Percentiles rank a stretch among this genome's conserved stretches.
These are phyloP conservation scores for Acacia confusa DNA, from an alignment of 306 rosid species.

Conservation along the genomic window DNA sequence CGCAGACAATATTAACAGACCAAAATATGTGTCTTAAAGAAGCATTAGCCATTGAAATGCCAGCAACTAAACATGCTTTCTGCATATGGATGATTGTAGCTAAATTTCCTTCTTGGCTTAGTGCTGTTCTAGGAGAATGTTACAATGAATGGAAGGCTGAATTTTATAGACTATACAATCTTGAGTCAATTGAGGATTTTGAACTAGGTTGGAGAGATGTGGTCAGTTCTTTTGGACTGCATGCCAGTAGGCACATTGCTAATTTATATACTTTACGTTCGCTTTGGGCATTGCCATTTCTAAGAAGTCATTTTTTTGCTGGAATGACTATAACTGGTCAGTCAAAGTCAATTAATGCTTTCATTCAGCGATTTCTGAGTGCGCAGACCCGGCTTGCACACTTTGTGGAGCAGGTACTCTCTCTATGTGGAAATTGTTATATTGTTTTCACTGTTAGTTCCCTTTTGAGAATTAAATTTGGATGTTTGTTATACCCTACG, in stretches of 20 bases:
- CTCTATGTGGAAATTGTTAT: slow-evolving; percentile 14
- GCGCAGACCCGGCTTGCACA: slow-evolving; percentile 94
- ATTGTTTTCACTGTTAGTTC: neutral
- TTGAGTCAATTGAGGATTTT: slow-evolving; percentile 85
- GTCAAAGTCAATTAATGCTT: slow-evolving; percentile 88
- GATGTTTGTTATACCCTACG: neutral
- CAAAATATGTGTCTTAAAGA: slow-evolving; percentile 90
- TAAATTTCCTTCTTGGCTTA: slow-evolving; percentile 97
- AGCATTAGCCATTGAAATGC: slow-evolving; percentile 76
- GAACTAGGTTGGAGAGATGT: slow-evolving; percentile 91
- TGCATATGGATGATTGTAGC: slow-evolving; percentile 99
- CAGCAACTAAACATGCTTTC: slow-evolving; percentile 77
- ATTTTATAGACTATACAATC: slow-evolving; percentile 78
- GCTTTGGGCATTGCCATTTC: slow-evolving; percentile 89
- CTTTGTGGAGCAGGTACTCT: slow-evolving; percentile 81
- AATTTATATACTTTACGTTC: slow-evolving; percentile 73
- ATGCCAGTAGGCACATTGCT: slow-evolving; percentile 77
- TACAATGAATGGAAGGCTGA: slow-evolving; percentile 96
- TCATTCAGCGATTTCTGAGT: slow-evolving; percentile 91
- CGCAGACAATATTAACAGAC: slow-evolving; percentile 87
- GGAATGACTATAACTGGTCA: slow-evolving; percentile 90
- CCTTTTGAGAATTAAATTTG: neutral
- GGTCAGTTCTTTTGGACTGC: slow-evolving; percentile 87
- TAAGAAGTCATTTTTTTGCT: slow-evolving; percentile 92
- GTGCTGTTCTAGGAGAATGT: slow-evolving; percentile 92